These are phyloP conservation scores for Paraconiothyrium sp. DNA, from an alignment of 2,329 filamentous ascomycete genomes.

Conservation along the genomic window DNA sequence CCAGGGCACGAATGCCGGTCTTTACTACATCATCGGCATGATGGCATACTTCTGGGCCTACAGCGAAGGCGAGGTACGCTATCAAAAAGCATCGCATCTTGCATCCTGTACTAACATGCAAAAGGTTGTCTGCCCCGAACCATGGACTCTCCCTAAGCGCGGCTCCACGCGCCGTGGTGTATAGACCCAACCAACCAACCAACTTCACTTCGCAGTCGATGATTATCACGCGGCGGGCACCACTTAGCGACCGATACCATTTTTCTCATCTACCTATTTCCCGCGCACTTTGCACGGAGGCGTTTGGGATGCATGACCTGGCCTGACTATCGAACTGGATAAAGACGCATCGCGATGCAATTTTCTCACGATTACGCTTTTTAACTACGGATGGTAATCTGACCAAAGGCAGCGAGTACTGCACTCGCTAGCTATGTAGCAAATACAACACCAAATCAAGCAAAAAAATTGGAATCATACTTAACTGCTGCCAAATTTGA, in stretches of 20 bases:
- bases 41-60: constrained; percentile 96
- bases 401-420: neutral
- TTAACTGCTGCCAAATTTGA: neutral
- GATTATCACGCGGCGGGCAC: constrained; percentile 9
- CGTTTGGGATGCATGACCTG: constrained; percentile 13
- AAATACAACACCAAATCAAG: neutral
- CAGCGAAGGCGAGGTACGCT: constrained; percentile 90
- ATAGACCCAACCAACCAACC: neutral
- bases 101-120: constrained; percentile 22
- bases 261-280: neutral
- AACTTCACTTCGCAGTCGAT: constrained; percentile 16
- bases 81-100: neutral
- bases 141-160: constrained; percentile 61
- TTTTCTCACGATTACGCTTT: neutral
- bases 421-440: neutral
- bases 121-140: constrained; percentile 59
- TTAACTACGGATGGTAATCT: constrained; percentile 1
- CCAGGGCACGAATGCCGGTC: constrained; percentile 87
- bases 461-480: neutral
- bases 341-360: neutral
- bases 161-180: constrained; percentile 31
- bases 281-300: constrained; percentile 9
- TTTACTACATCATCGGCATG: constrained; percentile 91
- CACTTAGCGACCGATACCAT: constrained; percentile 5
- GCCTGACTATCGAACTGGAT: neutral